Evolutionary conservation across 495 filamentous ascomycete genomes (phyloP), one percentile per base, ranked within the genome.

Genomic region (Xeromyces bisporus): DNA sequence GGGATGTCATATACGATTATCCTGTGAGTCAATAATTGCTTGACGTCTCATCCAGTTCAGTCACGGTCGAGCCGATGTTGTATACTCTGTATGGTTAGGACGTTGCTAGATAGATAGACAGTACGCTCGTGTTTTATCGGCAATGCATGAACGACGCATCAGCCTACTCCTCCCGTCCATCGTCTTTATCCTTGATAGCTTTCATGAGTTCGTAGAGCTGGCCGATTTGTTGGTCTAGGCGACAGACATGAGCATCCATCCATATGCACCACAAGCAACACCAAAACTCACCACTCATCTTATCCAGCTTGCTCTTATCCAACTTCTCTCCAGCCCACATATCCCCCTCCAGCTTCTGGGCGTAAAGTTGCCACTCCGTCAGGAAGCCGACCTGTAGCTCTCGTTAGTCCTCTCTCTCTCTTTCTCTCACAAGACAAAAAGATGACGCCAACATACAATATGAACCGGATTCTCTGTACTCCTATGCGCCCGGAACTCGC

Each of bases 161-260:
- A n/a, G n/a, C n/a, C 20, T 21, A 21, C 9, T 21, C 4, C 20
- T 21, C 20, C 5, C 9, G 20, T 21, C 20, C 20, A 5, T 31
- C 29, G 12, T 40, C 34, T 35, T 42, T 32, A 33, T 50, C 80
- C 41, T 62, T 69, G 28, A 93, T 89, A 7, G 80, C 68, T 50
- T 78, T 68, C 83, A 93, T 89, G 23, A 97, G 65, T 50, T 96
- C 89, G 44, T 93, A 92, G 30, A 97, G 52, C 53, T 96, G 91
- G 0, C 76, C 83, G 10, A 96, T 47, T 52, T 97, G 91, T 47
- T 97, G 75, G 43, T 97, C 87, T 93, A 21, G 3, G 3, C 6
- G 26, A 11, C 33, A 13, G 34, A 23, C 26, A 9, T 28, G 16
- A 32, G 35, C 14, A 21, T 40, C 31, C 42, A 36, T 28, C 29